Base-by-base conservation (phyloP, 208 protist genomes). In the Herpetomonas samuelpessoai region DNA sequence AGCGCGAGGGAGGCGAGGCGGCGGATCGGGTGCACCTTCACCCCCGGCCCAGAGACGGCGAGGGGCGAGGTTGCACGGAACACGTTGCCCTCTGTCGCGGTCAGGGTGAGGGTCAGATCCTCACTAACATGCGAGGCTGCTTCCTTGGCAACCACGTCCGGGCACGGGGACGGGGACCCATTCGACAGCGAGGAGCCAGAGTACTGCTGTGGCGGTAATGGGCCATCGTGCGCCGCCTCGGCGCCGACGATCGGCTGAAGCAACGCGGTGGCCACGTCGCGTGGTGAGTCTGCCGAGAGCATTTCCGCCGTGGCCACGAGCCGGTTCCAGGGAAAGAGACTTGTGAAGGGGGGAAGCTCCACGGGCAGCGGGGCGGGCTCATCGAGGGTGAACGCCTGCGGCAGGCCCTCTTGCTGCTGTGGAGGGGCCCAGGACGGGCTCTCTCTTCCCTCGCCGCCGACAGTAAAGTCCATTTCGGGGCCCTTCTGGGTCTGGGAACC, bases 1-100 rank as follows among this genome's bases (percentile, higher is more conserved):
- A 48, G 57, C 27, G 67, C 38, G 7, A 49, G 7, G n/a, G 22
- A 1, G 9, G 65, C 19, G 41, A 74, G 28, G 19, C 45, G 1
- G 22, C 29, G 52, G 3, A 74, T n/a, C 24, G 59, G 46, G 22
- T 51, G 46, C 22, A 51, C 10, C 22, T 26, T 51, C 12, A 51
- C 7, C 10, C 9, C 7, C 9, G 46, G 46, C 46, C 7, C 9
- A 7, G 46, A 14, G 9, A 29, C 18, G 66, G 47, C 27, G 44
- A 30, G 45, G 54, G 29, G n/a, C 49, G 38, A 57, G 50, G 45
- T 14, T 10, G 9, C 14, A 9, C 10, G 10, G 7, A 19, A 7
- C 14, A 19, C 46, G 21, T 7, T 26, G 14, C 18, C 22, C 46
- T 27, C 19, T 19, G 46, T 19, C 46, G 7, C 46, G 19, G 10